Percentiles rank a stretch among this genome's conserved stretches.
These are phyloP conservation scores for Withania somnifera DNA, from an alignment of 305 asterid species.

Conservation along the genomic window DNA sequence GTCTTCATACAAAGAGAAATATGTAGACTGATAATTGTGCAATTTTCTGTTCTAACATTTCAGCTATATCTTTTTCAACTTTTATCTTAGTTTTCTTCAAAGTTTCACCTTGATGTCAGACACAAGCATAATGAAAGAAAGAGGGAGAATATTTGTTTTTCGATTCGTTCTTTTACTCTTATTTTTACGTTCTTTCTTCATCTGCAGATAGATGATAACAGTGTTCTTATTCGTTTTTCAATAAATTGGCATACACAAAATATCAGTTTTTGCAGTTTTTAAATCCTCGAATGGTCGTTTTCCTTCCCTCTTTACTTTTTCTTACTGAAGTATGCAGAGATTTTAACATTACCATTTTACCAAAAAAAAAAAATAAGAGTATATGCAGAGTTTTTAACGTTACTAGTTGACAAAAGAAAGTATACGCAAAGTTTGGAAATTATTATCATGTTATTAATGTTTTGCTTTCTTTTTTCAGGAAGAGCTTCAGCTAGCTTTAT, in stretches of 20 bases:
- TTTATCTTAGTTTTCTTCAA: not conserved
- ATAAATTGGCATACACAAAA: not conserved
- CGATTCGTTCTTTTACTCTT: not conserved
- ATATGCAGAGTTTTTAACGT: no score
- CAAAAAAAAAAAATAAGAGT: no score
- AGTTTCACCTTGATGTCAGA: not conserved
- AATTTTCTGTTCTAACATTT: not conserved
- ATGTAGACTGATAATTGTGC: not conserved
- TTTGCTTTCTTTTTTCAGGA: slow-evolving; percentile 27
- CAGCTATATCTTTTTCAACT: not conserved
- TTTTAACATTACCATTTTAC: no score
- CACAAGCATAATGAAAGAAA: not conserved
- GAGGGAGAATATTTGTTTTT: not conserved
- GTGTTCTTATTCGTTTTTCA: not conserved
- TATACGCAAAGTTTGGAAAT: not conserved
- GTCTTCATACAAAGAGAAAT: not conserved
- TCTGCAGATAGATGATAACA: not conserved
- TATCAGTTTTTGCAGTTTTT: not conserved
- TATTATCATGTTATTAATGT: not conserved
- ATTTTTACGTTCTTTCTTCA: not conserved
- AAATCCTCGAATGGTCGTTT: not conserved
- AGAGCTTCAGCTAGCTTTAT: slow-evolving; percentile 80
- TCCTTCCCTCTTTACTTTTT: not conserved
- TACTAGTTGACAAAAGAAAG: no score
- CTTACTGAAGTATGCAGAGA: no score